Conservation (phyloP, 495 filamentous ascomycete genomes). For the Penicillium ochrochloron region DNA sequence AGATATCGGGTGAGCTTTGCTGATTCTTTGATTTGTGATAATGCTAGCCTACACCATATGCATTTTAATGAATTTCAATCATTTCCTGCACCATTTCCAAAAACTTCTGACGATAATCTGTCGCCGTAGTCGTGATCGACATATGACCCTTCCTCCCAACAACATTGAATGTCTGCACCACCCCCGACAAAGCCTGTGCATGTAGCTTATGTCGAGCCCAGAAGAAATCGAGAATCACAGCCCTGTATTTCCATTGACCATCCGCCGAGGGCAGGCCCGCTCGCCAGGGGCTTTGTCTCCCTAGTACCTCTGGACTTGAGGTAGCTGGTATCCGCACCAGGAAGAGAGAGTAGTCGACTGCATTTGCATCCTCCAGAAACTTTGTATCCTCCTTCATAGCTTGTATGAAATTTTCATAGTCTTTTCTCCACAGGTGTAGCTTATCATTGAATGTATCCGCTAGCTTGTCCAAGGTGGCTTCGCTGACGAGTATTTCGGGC, state of each 20-base stretch:
- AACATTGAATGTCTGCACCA: conserved; percentile 65
- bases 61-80: conserved; percentile 49
- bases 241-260: conserved; percentile 66
- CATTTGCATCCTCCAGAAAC: conserved; percentile 61
- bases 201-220: conserved; percentile 71
- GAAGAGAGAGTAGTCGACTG: conserved; percentile 73
- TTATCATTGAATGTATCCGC: conserved; percentile 69
- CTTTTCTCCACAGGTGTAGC: conserved; percentile 53
- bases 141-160: conserved; percentile 63
- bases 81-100: conserved; percentile 61
- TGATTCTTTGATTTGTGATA: neutral
- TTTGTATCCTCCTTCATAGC: conserved; percentile 61
- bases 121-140: conserved; percentile 69
- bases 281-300: conserved; percentile 54
- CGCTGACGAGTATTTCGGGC: conserved; percentile 58
- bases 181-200: conserved; percentile 62
- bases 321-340: conserved; percentile 60
- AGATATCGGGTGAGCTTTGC: neutral
- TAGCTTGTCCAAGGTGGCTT: conserved; percentile 61
- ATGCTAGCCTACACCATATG: neutral
- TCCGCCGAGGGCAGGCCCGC: conserved; percentile 60
- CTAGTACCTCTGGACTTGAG: conserved; percentile 27
- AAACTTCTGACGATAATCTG: conserved; percentile 69
- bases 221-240: conserved; percentile 69
- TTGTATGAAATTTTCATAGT: conserved; percentile 55